A percentile compares a stretch with the other conserved stretches of the same genome.
phyloP scores from a whole-genome alignment of 1,284 basidiomycete species.

The Wolfiporia cocos region DNA sequence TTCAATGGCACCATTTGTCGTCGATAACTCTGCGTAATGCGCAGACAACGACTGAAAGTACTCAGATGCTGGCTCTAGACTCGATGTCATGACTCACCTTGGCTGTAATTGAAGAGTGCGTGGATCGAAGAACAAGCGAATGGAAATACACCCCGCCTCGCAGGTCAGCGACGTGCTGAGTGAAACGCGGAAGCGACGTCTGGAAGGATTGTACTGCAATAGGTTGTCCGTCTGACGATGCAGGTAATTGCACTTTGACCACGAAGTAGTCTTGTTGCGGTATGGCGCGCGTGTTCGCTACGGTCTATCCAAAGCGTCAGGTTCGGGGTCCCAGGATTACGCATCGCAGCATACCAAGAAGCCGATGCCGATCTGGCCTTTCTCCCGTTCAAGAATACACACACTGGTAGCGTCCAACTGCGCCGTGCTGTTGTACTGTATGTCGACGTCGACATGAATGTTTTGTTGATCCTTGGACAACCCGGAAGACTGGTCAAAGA shows the following conservation, averaged over 20 bases:
- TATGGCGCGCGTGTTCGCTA: too few relatives aligned
- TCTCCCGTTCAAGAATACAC: slow-evolving; percentile 18
- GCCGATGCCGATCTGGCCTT: slow-evolving; percentile 19
- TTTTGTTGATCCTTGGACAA: slow-evolving; percentile 1
- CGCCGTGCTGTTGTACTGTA: slow-evolving; percentile 3
- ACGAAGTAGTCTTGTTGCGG: too few relatives aligned
- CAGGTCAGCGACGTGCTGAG: not conserved
- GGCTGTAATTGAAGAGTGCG: not conserved
- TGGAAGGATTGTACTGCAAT: not conserved
- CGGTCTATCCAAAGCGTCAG: too few relatives aligned
- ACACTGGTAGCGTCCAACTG: slow-evolving; percentile 14
- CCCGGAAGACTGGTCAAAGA: slow-evolving; percentile 10
- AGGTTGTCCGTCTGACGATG: not conserved
- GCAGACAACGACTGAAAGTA: not conserved
- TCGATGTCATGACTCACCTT: not conserved
- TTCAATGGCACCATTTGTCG: slow-evolving; percentile 30
- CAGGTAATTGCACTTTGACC: slow-evolving; percentile 17
- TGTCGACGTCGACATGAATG: slow-evolving; percentile 19
- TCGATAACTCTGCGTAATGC: slow-evolving; percentile 13
- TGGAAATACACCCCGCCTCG: not conserved
- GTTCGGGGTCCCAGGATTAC: too few relatives aligned
- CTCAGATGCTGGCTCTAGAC: not conserved
- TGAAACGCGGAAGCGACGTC: not conserved
- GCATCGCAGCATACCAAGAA: slow-evolving; percentile 17
- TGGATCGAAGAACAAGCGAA: not conserved